These are phyloP conservation scores for Hibiscus syriacus DNA, from an alignment of 345 rosid genomes.

Conservation along the genomic window DNA sequence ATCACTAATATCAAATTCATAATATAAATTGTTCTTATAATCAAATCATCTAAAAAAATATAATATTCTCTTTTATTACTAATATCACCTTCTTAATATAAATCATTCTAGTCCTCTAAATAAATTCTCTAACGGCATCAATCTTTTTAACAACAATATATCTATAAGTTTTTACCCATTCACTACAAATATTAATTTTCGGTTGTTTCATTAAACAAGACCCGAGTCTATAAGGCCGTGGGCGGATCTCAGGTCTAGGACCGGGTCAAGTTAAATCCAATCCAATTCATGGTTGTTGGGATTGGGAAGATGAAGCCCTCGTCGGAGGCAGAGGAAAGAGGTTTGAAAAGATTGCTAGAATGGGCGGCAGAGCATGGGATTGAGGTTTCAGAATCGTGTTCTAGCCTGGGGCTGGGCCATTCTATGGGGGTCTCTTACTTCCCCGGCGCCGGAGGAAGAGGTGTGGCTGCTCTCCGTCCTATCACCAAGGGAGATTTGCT, in stretches of 20 bases:
- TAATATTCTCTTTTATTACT: no score
- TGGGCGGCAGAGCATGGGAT: conserved; percentile 42
- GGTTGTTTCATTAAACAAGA: no score
- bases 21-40: no score
- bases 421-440: conserved; percentile 58
- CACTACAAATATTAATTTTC: no score
- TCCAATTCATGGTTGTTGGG: background rate
- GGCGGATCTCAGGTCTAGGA: background rate
- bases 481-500: conserved; percentile 63
- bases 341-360: conserved; percentile 31
- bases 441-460: conserved; percentile 84
- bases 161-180: no score
- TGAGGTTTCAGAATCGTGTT: conserved; percentile 34
- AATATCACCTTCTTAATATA: no score
- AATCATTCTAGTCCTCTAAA: no score
- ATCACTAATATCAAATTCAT: no score
- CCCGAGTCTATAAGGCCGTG: no score
- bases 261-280: background rate
- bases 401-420: conserved; percentile 56
- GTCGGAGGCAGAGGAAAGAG: conserved; percentile 16
- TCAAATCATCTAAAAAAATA: no score
- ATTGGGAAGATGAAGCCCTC: background rate
- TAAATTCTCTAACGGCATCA: no score
- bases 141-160: no score
- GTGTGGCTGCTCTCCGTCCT: conserved; percentile 63